Conservation (phyloP, 2,329 filamentous ascomycete species). For the Cytospora paraplurivora region DNA sequence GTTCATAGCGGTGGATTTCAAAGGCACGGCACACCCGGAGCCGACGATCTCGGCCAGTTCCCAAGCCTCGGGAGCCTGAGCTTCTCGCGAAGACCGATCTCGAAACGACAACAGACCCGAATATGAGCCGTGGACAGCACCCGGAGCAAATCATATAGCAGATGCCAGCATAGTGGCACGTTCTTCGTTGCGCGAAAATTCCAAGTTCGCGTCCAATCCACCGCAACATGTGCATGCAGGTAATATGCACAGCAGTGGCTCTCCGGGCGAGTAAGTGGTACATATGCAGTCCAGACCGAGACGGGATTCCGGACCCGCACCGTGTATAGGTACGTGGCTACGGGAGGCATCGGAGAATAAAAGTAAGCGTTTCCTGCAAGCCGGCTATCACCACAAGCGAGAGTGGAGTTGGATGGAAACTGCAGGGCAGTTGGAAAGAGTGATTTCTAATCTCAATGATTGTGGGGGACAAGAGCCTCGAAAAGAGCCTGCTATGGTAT, state of each 20-base stretch:
- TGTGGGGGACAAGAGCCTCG: background rate
- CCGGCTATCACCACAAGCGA: background rate
- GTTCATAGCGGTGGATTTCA: background rate
- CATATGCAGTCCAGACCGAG: background rate
- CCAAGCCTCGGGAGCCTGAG: background rate
- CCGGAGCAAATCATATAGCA: background rate
- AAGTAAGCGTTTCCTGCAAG: background rate
- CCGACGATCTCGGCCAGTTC: background rate
- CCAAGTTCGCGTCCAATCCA: background rate
- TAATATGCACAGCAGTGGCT: background rate
- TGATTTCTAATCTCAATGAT: background rate
- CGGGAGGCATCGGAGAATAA: background rate
- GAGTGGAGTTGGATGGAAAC: background rate
- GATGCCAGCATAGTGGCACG: background rate
- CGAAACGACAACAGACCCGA: background rate
- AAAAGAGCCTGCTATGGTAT: background rate
- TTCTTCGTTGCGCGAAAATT: background rate
- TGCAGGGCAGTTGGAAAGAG: background rate
- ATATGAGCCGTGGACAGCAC: background rate
- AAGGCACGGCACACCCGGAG: background rate
- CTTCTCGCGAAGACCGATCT: background rate
- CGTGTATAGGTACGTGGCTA: background rate
- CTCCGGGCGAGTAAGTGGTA: background rate
- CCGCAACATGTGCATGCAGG: background rate
- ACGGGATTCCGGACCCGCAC: background rate